A percentile compares a stretch with the other conserved stretches of the same genome.
These are phyloP conservation scores for Glycine tomentella DNA, from an alignment of 306 rosid genomes.

Conservation along the genomic window DNA sequence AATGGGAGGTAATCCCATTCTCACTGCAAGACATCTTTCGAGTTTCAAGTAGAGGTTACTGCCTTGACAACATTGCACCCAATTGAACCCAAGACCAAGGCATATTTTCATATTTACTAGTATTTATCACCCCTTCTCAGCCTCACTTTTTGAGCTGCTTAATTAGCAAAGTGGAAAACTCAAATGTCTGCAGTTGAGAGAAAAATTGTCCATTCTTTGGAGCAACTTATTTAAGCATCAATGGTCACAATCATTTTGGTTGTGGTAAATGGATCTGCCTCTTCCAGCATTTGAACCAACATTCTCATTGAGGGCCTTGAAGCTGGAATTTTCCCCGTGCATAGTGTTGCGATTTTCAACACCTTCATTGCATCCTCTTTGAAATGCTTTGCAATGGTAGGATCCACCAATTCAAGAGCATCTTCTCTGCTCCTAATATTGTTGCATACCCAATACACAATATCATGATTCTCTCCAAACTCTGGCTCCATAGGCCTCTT, in stretches of 20 bases:
- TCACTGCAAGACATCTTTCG: slow-evolving; percentile 8
- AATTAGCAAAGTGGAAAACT: slow-evolving; percentile 7
- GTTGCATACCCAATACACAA: slow-evolving; percentile 76
- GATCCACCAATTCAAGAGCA: slow-evolving; percentile 63
- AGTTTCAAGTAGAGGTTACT: not conserved
- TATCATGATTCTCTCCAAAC: slow-evolving; percentile 80
- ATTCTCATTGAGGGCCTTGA: slow-evolving; percentile 90
- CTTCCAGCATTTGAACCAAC: slow-evolving; percentile 91
- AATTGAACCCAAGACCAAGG: not conserved
- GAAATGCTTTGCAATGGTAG: slow-evolving; percentile 58
- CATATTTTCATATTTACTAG: not conserved
- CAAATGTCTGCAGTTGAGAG: slow-evolving; percentile 11
- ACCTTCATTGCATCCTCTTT: slow-evolving; percentile 74
- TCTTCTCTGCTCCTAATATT: slow-evolving; percentile 53
- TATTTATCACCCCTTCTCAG: not conserved
- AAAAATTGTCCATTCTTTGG: slow-evolving; percentile 10
- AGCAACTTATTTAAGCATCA: slow-evolving; percentile 42
- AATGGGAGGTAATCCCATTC: not conserved
- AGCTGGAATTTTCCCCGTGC: slow-evolving; percentile 66
- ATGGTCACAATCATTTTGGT: slow-evolving; percentile 50
- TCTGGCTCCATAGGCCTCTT: slow-evolving; percentile 72
- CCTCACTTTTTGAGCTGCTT: slow-evolving; percentile 18
- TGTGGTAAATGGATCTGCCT: slow-evolving; percentile 67
- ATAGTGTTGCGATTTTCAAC: slow-evolving; percentile 68
- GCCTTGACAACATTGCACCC: not conserved